Evolutionary conservation across 2,329 filamentous ascomycete species (phyloP).

Genomic region (Cercospora citrullina): DNA sequence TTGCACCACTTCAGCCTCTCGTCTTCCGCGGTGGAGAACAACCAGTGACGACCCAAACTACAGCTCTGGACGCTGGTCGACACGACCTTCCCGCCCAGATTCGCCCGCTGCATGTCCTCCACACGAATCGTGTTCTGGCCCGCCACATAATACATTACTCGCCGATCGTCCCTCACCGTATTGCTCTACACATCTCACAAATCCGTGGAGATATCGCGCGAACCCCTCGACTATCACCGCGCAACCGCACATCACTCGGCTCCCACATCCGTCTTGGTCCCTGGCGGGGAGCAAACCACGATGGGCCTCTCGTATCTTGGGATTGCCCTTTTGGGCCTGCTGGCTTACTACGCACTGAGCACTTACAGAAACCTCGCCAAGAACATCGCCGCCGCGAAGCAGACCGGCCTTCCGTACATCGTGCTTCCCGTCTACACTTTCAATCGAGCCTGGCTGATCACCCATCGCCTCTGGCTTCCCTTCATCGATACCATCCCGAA

Average conservation of each 20-base stretch:
- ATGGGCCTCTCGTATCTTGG: constrained; percentile 34
- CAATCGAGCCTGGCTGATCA: constrained; percentile 58
- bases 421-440: constrained; percentile 49
- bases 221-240: not conserved
- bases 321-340: constrained; percentile 35
- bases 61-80: not conserved
- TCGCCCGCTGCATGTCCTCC: not conserved
- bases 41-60: not conserved
- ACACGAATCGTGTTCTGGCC: not conserved
- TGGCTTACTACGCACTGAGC: constrained; percentile 39
- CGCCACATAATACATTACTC: constrained; percentile 4
- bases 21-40: not conserved
- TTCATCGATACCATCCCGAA: constrained; percentile 58
- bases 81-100: not conserved
- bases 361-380: constrained; percentile 42
- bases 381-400: constrained; percentile 49
- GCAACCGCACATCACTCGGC: constrained; percentile 5
- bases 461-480: constrained; percentile 56
- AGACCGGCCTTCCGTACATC: constrained; percentile 49
- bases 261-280: constrained; percentile 10
- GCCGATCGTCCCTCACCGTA: not conserved
- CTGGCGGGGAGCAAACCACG: not conserved
- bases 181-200: not conserved
- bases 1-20: not conserved
- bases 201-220: constrained; percentile 6